Base-by-base conservation (phyloP, 345 rosid genomes). In the Orychophragmus violaceus region DNA sequence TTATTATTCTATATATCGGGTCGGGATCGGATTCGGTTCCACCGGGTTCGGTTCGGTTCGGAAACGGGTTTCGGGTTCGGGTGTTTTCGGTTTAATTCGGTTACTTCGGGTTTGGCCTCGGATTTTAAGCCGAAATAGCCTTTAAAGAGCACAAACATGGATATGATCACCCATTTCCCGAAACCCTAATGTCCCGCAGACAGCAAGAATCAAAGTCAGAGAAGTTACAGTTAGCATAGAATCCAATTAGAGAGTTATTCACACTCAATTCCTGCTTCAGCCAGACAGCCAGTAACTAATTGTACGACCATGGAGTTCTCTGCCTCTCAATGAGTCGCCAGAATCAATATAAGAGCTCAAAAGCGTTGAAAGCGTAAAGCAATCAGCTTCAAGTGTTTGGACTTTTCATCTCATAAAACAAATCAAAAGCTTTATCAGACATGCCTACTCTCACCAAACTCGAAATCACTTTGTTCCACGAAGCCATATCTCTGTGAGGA, bases 381-480 rank as follows among this genome's bases (percentile, higher is more conserved):
- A n/a, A n/a, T n/a, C n/a, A n/a, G n/a, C n/a, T n/a, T n/a, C n/a
- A n/a, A n/a, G n/a, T n/a, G n/a, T n/a, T n/a, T n/a, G n/a, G n/a
- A n/a, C n/a, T n/a, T n/a, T n/a, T n/a, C n/a, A n/a, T n/a, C n/a
- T n/a, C n/a, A n/a, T n/a, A n/a, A n/a, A n/a, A n/a, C n/a, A n/a
- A n/a, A n/a, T n/a, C n/a, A 62, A 87, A 74, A 1, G 86, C 95
- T 68, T 68, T 73, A 51, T 71, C 79, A 68, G 59, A 65, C 77
- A 50, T 69, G 0, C 44, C 66, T 35, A 72, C 77, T 37, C 77
- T 84, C 71, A 85, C 84, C 37, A 84, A 29, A 73, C 95, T 62
- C 2, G 92, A 87, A 29, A 89, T 74, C 72, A 83, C 68, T 12
- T 90, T 87, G 66, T 91, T 89, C 92, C 89, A 85, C 0, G 98